Evolutionary conservation across 2,329 filamentous ascomycete genomes (phyloP).

Genomic region (Colletotrichum phormii): DNA sequence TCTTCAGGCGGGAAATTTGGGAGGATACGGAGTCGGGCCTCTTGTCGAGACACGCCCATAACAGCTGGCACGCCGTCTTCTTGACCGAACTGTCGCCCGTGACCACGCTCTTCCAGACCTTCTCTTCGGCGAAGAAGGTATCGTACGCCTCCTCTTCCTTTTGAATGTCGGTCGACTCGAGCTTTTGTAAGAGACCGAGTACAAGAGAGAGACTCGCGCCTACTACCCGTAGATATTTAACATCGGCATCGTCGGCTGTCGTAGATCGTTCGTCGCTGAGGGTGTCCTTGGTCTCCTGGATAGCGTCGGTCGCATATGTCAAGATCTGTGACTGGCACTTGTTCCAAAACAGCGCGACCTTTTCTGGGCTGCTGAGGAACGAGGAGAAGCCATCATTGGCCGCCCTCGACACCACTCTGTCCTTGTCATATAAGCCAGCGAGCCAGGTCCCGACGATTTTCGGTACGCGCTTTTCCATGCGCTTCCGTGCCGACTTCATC

Average conservation of each 20-base stretch:
- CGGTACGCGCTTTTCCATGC: constrained; percentile 83
- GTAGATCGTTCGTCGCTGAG: constrained; percentile 91
- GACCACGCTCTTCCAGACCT: constrained; percentile 75
- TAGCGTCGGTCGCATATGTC: constrained; percentile 82
- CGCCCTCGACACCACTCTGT: constrained; percentile 80
- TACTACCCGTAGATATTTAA: constrained; percentile 85
- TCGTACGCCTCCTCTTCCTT: constrained; percentile 74
- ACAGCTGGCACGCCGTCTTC: constrained; percentile 62
- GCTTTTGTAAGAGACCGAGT: constrained; percentile 61
- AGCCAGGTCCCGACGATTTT: constrained; percentile 90
- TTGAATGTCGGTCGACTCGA: constrained; percentile 63
- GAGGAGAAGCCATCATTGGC: constrained; percentile 80
- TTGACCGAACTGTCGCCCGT: constrained; percentile 68
- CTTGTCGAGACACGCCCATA: constrained; percentile 60
- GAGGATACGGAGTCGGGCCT: constrained; percentile 59
- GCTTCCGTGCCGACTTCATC: constrained; percentile 76
- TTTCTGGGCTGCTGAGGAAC: constrained; percentile 85
- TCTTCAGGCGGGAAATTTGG: constrained; percentile 63
- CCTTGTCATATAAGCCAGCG: constrained; percentile 87
- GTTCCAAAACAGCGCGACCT: constrained; percentile 80
- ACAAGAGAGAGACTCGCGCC: constrained; percentile 67
- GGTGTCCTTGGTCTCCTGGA: constrained; percentile 83
- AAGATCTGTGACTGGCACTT: constrained; percentile 85
- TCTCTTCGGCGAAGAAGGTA: constrained; percentile 73
- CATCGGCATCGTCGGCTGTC: constrained; percentile 84